Base-by-base conservation (phyloP, 1,284 basidiomycete genomes). In the Marasmius oreades region DNA sequence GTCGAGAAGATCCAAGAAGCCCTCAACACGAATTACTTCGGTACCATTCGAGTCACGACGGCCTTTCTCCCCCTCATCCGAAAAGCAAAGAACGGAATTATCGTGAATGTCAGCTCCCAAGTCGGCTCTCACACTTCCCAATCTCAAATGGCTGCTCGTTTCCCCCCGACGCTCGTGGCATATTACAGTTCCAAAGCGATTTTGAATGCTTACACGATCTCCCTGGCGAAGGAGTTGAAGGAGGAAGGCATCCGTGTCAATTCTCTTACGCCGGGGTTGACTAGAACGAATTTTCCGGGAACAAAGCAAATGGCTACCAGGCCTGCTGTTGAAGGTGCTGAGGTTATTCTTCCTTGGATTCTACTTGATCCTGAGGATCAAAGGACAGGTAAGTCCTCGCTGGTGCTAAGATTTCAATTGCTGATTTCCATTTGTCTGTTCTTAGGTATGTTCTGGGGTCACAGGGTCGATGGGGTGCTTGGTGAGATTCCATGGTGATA, bases 101-200 rank as follows among this genome's bases (percentile, higher is more conserved):
- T 70, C 57, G 69, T 76, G 26, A 50, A 50, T n/a, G 26, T 50
- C 26, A 50, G 47, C 47, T 50, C 47, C 16, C 14, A 33, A 33
- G 28, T 50, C 4, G 47, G 47, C 10, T 50, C 47, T 50, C 52
- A 70, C 75, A 48, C 47, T 14, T 26, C 55, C 69, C 70, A 55
- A 70, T 70, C 46, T 63, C 65, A 36, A 70, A 67, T 11, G 72
- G 73, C 61, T 74, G 77, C 73, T 14, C 28, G 70, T 90, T 1
- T 87, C 88, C 57, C 94, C 93, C 54, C 16, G 44, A n/a, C 46
- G 18, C 20, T 55, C 51, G 52, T 24, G 50, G 56, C 60, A 2
- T 63, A 61, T 36, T 61, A 61, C 26, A 59, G 58, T 7, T 59
- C 57, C 51, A 63, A 61, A 52, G 58, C 61, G 8, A 58, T 60